Conservation (phyloP, 495 filamentous ascomycete genomes). For the Penicillium riverlandense region DNA sequence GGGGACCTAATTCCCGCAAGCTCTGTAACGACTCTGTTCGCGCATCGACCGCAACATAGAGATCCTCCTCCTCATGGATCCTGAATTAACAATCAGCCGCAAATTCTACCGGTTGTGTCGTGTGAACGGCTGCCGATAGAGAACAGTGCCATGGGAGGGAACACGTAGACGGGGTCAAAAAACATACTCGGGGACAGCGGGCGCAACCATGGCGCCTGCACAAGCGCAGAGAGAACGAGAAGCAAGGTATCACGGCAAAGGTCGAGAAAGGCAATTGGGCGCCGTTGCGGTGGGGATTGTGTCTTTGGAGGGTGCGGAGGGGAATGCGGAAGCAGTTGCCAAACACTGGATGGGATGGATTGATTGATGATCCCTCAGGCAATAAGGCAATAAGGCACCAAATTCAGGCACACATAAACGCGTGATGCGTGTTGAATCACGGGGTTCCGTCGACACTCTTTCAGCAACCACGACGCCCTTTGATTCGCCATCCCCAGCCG, state of each 20-base stretch:
- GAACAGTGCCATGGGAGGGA: conserved; percentile 22
- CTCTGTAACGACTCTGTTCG: conserved; percentile 78
- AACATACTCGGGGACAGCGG: conserved; percentile 82
- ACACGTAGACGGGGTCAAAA: conserved; percentile 27
- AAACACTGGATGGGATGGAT: conserved; percentile 1
- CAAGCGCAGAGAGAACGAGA: conserved; percentile 9
- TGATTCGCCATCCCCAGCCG: neutral
- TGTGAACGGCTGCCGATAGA: neutral
- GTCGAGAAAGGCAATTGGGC: conserved; percentile 1
- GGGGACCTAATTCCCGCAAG: conserved; percentile 87
- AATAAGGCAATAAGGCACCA: conserved; percentile 8
- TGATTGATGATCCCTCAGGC: conserved; percentile 6
- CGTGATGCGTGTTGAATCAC: conserved; percentile 21
- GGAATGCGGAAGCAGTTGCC: neutral
- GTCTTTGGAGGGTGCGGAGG: conserved; percentile 4
- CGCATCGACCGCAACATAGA: conserved; percentile 81
- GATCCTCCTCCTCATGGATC: conserved; percentile 78
- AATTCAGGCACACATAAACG: conserved; percentile 7
- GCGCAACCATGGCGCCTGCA: conserved; percentile 67
- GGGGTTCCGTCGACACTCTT: neutral
- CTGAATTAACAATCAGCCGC: conserved; percentile 38
- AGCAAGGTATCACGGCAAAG: neutral
- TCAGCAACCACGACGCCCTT: neutral
- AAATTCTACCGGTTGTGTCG: conserved; percentile 3
- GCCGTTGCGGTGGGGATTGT: conserved; percentile 1